Conservation (phyloP, 768 basidiomycete genomes). For the Pleurotus pulmonarius region DNA sequence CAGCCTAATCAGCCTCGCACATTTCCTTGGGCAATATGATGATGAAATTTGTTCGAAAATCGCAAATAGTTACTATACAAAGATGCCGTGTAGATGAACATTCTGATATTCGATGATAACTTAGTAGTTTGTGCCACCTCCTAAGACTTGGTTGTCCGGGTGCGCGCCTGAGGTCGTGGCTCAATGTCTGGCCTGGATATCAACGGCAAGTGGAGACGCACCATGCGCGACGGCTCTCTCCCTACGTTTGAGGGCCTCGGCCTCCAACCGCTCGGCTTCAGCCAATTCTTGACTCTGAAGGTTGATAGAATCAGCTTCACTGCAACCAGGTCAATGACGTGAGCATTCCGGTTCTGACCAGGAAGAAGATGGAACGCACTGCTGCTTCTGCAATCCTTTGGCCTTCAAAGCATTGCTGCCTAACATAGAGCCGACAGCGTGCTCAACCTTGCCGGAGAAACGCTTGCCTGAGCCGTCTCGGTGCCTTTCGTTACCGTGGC, state of each 20-base stretch:
- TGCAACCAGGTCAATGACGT: conserved; percentile 10
- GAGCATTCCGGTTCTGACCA: background rate
- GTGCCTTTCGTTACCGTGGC: background rate
- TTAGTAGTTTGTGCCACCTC: too few relatives aligned
- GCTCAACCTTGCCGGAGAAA: conserved; percentile 40
- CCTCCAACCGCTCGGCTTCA: conserved; percentile 52
- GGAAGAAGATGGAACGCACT: conserved; percentile 20
- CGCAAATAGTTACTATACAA: too few relatives aligned
- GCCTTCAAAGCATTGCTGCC: conserved; percentile 44
- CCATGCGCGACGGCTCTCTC: conserved; percentile 53
- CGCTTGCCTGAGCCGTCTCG: background rate
- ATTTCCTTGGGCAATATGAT: too few relatives aligned
- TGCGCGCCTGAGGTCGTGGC: too few relatives aligned
- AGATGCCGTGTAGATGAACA: too few relatives aligned
- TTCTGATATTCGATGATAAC: too few relatives aligned
- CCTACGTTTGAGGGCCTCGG: conserved; percentile 42
- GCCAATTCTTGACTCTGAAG: conserved; percentile 44
- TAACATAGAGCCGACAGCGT: conserved; percentile 38
- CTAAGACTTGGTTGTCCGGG: too few relatives aligned
- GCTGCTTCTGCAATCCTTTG: conserved; percentile 48
- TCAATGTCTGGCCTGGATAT: too few relatives aligned
- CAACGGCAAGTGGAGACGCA: conserved; percentile 12
- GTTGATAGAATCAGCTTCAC: conserved; percentile 43
- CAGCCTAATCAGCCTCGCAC: too few relatives aligned
- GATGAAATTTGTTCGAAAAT: too few relatives aligned